Evolutionary conservation across 2,329 filamentous ascomycete species (phyloP), one percentile per base, ranked within the genome.

Genomic region (Alternaria atra): DNA sequence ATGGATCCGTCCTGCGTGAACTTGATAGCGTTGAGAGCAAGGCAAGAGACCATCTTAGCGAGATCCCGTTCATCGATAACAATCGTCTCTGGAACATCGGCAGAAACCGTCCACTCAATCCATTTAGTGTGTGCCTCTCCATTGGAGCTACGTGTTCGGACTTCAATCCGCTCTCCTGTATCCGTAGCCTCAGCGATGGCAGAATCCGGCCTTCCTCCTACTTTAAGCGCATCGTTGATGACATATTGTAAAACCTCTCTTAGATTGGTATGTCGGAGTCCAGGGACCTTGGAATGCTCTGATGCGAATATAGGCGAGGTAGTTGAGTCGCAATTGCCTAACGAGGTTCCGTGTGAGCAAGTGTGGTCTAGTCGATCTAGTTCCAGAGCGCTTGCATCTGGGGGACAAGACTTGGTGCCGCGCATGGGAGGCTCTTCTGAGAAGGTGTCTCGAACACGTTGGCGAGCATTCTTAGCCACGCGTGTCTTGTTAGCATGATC

Each of bases 1-100:
- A 92, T 89, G 12, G 78, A 81, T 6, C 90, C 89, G 55, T 83
- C 82, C 58, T 90, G 87, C 0, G 89, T 91, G 70, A 91, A 91
- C 73, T 91, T 91, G 69, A 91, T 83, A 3, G 89, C 89, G 72
- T 91, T 91, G 30, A 89, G 70, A 42, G 88, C 85, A 3, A 90
- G 84, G 64, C 87, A 89, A 4, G 87, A 89, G 2, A 90, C 84
- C 68, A 89, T 79, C 70, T 90, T 90, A 44, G 85, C 84, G 35
- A 90, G 77, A 61, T 90, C 87, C 66, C 87, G 84, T 71, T 90
- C 87, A 69, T 90, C 87, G 44, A 88, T 83, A 48, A 86, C 80
- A 58, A 87, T 84, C 2, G 82, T 84, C 17, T 82, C 80, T 4
- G 86, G 86, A 9, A 87, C 83, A 55, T 79, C 78, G 17, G 82